phyloP scores from a whole-genome alignment of 1,139 yeast genomes.

The Nakaseomyces kungkrabaensis region DNA sequence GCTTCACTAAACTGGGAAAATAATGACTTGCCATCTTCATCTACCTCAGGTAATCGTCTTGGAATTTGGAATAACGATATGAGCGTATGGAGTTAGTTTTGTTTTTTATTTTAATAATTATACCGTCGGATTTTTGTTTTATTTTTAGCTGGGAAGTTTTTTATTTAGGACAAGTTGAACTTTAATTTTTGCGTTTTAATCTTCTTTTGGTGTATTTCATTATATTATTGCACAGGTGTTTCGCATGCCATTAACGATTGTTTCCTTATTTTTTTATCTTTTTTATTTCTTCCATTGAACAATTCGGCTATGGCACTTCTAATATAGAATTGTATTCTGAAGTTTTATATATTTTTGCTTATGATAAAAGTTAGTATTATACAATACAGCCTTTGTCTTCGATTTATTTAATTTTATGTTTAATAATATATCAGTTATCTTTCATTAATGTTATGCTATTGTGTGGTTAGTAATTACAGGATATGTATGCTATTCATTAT shows the following conservation, averaged over 20 bases:
- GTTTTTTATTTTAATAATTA: neutral
- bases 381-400: neutral
- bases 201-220: neutral
- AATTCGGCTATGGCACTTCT: neutral
- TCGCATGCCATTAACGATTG: neutral
- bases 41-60: constrained; percentile 12
- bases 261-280: neutral
- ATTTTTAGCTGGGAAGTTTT: neutral
- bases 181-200: neutral
- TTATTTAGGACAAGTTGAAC: neutral
- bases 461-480: neutral
- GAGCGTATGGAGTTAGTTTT: constrained; percentile 29
- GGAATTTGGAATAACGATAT: constrained; percentile 30
- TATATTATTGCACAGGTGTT: neutral
- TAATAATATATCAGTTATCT: neutral
- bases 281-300: neutral
- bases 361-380: neutral
- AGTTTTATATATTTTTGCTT: neutral
- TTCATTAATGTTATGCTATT: neutral
- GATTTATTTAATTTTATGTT: neutral
- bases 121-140: constrained; percentile 1
- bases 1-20: constrained; percentile 4
- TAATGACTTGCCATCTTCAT: constrained; percentile 16
- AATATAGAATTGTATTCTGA: neutral
- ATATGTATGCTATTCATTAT: neutral